Percentiles rank a stretch among this genome's conserved stretches.
phyloP scores from a whole-genome alignment of 441 rosid species.

The Croton setiger region DNA sequence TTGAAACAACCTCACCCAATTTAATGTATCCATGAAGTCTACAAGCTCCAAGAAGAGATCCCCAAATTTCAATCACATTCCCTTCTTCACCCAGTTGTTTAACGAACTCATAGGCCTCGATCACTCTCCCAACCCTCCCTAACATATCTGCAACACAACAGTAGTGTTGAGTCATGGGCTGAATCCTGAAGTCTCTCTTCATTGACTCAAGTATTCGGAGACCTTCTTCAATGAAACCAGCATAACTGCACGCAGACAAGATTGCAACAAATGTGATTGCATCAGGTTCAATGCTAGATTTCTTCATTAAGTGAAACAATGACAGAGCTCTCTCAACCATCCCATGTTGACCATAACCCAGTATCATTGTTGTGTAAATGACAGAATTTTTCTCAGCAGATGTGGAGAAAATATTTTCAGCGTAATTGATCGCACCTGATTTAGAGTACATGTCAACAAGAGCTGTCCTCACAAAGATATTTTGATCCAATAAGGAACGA shows the following conservation, averaged over 20 bases:
- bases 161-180: constrained; percentile 62
- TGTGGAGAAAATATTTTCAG: constrained; percentile 52
- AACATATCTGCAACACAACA: constrained; percentile 86
- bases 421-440: constrained; percentile 55
- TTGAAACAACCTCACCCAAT: constrained; percentile 57
- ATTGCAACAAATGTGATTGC: constrained; percentile 71
- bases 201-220: constrained; percentile 61
- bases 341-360: constrained; percentile 85
- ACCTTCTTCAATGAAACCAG: constrained; percentile 77
- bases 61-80: constrained; percentile 68
- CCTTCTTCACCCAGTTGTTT: constrained; percentile 64
- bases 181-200: constrained; percentile 47
- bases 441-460: constrained; percentile 85
- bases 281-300: constrained; percentile 48
- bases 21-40: constrained; percentile 57
- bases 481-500: constrained; percentile 53
- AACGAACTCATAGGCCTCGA: constrained; percentile 77
- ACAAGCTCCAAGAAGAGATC: constrained; percentile 77
- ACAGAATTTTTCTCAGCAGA: constrained; percentile 60
- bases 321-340: constrained; percentile 73
- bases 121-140: constrained; percentile 75
- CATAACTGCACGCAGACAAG: constrained; percentile 78
- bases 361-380: constrained; percentile 73
- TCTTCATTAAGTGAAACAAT: constrained; percentile 60
- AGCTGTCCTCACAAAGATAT: constrained; percentile 70